Evolutionary conservation across 1,284 basidiomycete genomes (phyloP).

Genomic region (Hemileia vastatrix): DNA sequence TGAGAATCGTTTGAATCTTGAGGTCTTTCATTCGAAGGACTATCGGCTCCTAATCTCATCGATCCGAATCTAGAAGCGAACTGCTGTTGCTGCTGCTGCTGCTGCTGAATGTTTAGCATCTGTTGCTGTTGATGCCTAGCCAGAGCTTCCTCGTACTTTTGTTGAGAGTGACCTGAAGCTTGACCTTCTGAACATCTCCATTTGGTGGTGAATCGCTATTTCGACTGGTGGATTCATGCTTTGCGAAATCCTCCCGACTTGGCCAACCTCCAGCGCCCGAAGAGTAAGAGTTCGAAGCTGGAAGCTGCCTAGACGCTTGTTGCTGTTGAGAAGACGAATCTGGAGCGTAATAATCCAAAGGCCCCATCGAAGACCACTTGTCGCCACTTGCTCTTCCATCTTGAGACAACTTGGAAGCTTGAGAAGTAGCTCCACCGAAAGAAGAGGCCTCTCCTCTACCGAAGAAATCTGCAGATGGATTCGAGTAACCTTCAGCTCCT

Average conservation of each 20-base stretch:
- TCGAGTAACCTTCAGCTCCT: conserved; percentile 12
- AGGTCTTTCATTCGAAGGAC: not conserved
- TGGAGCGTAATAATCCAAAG: conserved; percentile 34
- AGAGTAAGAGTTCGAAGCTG: not conserved
- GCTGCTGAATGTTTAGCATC: no score
- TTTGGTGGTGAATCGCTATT: no score
- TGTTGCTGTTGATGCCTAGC: no score
- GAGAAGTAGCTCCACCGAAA: not conserved
- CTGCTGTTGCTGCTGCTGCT: no score
- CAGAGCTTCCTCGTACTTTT: no score
- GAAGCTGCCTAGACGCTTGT: conserved; percentile 21
- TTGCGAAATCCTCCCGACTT: no score
- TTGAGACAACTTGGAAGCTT: not conserved
- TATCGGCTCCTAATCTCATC: not conserved
- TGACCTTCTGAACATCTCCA: no score
- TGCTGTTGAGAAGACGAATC: conserved; percentile 24
- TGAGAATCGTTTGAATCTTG: not conserved
- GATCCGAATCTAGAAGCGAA: no score
- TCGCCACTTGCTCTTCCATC: conserved; percentile 9
- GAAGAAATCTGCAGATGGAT: conserved; percentile 12
- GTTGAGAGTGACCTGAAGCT: no score
- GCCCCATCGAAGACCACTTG: conserved; percentile 34
- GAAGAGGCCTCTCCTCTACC: conserved; percentile 3
- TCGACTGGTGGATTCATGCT: no score
- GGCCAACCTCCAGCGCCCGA: not conserved